A percentile compares a stretch with the other conserved stretches of the same genome.
Conservation (phyloP, 805 yeast genomes). For the Starmerella stigmatis region DNA sequence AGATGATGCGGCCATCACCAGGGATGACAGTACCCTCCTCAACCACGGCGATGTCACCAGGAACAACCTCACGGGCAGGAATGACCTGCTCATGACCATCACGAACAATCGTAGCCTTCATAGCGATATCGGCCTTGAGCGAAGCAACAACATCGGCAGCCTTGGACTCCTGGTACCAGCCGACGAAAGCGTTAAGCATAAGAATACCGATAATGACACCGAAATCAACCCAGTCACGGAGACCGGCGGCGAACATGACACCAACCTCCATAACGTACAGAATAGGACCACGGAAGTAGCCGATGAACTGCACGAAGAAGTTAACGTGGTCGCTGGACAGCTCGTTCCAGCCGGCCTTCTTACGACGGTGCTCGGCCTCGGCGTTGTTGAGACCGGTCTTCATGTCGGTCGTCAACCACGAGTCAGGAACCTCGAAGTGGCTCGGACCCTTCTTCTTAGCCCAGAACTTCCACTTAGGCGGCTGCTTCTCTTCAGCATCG, state of each 20-base stretch:
- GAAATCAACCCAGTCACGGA: slow-evolving; percentile 96
- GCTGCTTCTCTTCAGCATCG: slow-evolving; percentile 48
- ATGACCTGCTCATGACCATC: slow-evolving; percentile 70
- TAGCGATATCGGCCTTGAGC: slow-evolving; percentile 87
- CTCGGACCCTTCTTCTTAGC: slow-evolving; percentile 42
- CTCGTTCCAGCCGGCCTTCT: slow-evolving; percentile 81
- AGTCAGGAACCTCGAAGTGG: slow-evolving; percentile 54
- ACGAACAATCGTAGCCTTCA: slow-evolving; percentile 77
- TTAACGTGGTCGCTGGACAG: slow-evolving; percentile 80
- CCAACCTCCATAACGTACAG: slow-evolving; percentile 96
- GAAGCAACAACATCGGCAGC: slow-evolving; percentile 96
- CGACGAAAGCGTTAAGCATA: slow-evolving; percentile 80
- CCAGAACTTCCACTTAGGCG: slow-evolving; percentile 52
- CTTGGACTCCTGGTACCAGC: slow-evolving; percentile 95
- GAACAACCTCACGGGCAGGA: slow-evolving; percentile 77
- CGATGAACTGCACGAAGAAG: slow-evolving; percentile 63
- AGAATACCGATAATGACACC: slow-evolving; percentile 91
- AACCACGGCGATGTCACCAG: slow-evolving; percentile 85
- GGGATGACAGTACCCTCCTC: slow-evolving; percentile 92
- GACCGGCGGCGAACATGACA: slow-evolving; percentile 88
- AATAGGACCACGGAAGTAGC: slow-evolving; percentile 87
- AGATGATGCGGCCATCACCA: slow-evolving; percentile 73
- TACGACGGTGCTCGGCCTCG: slow-evolving; percentile 73
- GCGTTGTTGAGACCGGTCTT: slow-evolving; percentile 62
- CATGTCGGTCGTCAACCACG: slow-evolving; percentile 71